Base-by-base conservation (phyloP, 495 filamentous ascomycete species). In the Poronia punctata region DNA sequence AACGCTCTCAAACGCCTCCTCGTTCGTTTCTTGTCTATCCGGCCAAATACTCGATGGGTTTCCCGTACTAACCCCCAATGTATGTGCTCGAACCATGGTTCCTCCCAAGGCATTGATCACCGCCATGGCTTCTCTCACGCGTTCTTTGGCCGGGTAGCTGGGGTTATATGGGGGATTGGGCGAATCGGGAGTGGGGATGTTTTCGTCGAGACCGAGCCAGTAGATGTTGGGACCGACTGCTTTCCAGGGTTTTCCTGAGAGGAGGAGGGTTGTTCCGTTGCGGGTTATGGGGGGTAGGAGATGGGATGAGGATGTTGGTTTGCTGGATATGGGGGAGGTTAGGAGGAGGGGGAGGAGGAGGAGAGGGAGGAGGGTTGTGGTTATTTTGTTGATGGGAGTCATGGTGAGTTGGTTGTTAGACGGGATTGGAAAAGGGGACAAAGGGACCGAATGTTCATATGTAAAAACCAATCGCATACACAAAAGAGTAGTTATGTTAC, bases 121-220 rank as follows among this genome's bases (percentile, higher is more conserved):
- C 5, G 64, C 64, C 70, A 76, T 76, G n/a, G 63, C 56, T 35
- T 78, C 71, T 7, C 67, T 73, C 28, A 66, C 68, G 27, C 74
- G 62, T 4, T 71, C 72, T 32, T 65, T 63, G 25, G 65, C 70
- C n/a, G 74, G 72, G 43, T 76, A 78, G 41, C 64, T 70, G 15
- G 71, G 65, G 14, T 68, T 68, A 28, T 53, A 59, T 3, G 63
- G 62, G 1, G 64, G 64, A 39, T 76, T 72, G 50, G 60, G 76
- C 4, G 72, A 72, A 43, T 68, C 56, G 6, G 64, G 70, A 1
- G 58, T 44, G 0, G 71, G 65, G 15, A 78, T 72, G 50, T 78
- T 76, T 58, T 78, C 71, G 46, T 78, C 72, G 0, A 78, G 63
- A 1, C 74, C 72, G 15, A 76, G 61, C 74, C 74, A 76, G 55